A percentile compares a stretch with the other conserved stretches of the same genome.
Conservation (phyloP, 495 filamentous ascomycete genomes). For the Talaromyces proteolyticus region DNA sequence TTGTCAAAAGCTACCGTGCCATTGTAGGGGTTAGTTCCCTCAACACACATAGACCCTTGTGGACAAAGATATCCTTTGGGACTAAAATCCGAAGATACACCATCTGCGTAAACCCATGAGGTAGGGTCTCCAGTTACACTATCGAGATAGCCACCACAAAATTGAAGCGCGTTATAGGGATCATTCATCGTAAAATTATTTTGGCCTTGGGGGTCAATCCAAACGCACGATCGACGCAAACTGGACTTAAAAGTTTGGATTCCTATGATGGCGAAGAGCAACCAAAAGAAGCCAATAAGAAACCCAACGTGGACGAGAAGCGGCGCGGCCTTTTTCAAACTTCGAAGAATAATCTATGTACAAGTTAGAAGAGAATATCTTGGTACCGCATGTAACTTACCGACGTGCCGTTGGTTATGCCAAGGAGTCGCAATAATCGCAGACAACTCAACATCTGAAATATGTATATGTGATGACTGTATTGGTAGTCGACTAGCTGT, state of each 20-base stretch:
- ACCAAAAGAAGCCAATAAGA: constrained; percentile 97
- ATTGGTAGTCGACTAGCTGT: constrained; percentile 60
- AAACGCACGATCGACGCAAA: constrained; percentile 79
- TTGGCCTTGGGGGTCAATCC: constrained; percentile 53
- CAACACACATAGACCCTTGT: constrained; percentile 70
- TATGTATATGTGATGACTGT: constrained; percentile 66
- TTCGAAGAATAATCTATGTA: constrained; percentile 76
- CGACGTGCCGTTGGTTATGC: constrained; percentile 85
- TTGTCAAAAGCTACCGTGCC: constrained; percentile 93
- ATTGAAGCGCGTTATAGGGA: constrained; percentile 54
- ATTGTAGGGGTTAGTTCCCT: constrained; percentile 74
- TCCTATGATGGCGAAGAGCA: constrained; percentile 93
- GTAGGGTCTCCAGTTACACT: constrained; percentile 44
- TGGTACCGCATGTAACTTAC: constrained; percentile 32
- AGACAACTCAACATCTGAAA: constrained; percentile 96
- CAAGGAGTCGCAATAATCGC: constrained; percentile 81
- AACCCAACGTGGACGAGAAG: constrained; percentile 93
- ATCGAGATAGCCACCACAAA: constrained; percentile 81
- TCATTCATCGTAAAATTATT: constrained; percentile 35
- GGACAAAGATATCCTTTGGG: constrained; percentile 94
- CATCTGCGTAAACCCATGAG: constrained; percentile 60
- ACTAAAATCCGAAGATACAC: constrained; percentile 30
- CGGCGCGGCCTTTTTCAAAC: constrained; percentile 91
- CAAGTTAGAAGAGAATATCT: constrained; percentile 13
- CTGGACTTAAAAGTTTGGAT: constrained; percentile 98